Evolutionary conservation across 1,139 yeast genomes (phyloP), one percentile per base, ranked within the genome.

Genomic region (Yamadazyma diddensiae): DNA sequence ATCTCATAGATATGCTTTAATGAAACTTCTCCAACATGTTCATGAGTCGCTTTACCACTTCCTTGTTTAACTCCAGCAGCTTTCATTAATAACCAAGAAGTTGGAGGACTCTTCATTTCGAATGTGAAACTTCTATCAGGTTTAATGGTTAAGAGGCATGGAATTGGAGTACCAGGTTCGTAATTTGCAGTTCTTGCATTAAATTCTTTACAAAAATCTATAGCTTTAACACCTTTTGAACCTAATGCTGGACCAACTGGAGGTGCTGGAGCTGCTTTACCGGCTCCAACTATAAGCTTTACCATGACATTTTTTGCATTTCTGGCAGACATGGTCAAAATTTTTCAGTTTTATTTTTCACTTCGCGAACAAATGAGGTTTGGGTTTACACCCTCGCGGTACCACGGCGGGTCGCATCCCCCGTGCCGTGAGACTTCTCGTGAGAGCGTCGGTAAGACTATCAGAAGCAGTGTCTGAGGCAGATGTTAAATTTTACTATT

Each of bases 201-300:
- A 69, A 94, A 94, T 59, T 92, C 97, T 62, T 92, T 94, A 68
- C 98, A 92, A 54, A 92, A 92, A 59, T 94, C 98, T 52, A 92
- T 94, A 43, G 98, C 97, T 59, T 94, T 94, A 36, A 92, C 95
- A 67, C 98, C 99, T 58, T 92, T 90, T 39, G 98, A 92, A 45
- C 98, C 99, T 36, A 92, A 70, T 0, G 98, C 98, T 24, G 99
- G 99, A 45, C 99, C 98, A 15, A 92, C 97, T 5, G 99, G 99
- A 21, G 99, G 99, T 1, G 96, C 83, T 26, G 99, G 98, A 1
- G 97, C 94, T 0, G 99, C 99, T 57, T 88, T 88, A 6, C 97
- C 97, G 4, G 98, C 98, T n/a, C 94, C 96, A 4, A 92, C 97
- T 37, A 92, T 81, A 44, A 92, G 76, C 60, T 90, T 92, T 37